These are phyloP conservation scores for Friedmanniomyces simplex DNA, from an alignment of 495 filamentous ascomycete species.

Conservation along the genomic window DNA sequence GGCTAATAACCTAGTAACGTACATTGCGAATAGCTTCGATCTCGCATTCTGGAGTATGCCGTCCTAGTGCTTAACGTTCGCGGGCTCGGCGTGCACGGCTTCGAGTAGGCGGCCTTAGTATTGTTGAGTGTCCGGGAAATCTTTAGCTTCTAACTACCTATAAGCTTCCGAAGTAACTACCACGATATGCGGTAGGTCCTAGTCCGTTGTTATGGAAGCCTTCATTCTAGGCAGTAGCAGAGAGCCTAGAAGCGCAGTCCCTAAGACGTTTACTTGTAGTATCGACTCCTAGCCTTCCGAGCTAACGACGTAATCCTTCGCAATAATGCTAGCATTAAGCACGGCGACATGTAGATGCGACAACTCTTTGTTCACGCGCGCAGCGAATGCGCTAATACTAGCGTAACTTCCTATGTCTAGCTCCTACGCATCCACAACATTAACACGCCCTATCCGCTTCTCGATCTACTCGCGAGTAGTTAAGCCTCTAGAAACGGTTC, in stretches of 20 bases:
- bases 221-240: slow-evolving; percentile 44
- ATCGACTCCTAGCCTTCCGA: slow-evolving; percentile 43
- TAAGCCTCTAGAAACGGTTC: slow-evolving; percentile 16
- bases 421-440: slow-evolving; percentile 23
- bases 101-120: too few relatives aligned
- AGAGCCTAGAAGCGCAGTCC: too few relatives aligned
- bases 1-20: too few relatives aligned
- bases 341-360: slow-evolving; percentile 21
- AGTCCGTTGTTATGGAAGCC: too few relatives aligned
- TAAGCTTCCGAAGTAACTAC: too few relatives aligned
- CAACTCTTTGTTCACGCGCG: slow-evolving; percentile 11
- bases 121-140: too few relatives aligned
- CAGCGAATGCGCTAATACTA: slow-evolving; percentile 21
- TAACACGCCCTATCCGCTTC: background rate
- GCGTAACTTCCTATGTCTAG: slow-evolving; percentile 22
- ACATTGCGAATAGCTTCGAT: too few relatives aligned
- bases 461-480: slow-evolving; percentile 9
- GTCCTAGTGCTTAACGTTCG: slow-evolving; percentile 1
- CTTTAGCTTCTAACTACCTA: too few relatives aligned
- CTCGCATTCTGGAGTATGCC: too few relatives aligned
- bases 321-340: slow-evolving; percentile 19
- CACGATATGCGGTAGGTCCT: too few relatives aligned
- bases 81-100: background rate
- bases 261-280: slow-evolving; percentile 52
- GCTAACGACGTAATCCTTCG: background rate